Percentiles rank a stretch among this genome's conserved stretches.
Evolutionary conservation across 2,329 filamentous ascomycete species (phyloP).

Genomic region (Karstenula rhodostoma): DNA sequence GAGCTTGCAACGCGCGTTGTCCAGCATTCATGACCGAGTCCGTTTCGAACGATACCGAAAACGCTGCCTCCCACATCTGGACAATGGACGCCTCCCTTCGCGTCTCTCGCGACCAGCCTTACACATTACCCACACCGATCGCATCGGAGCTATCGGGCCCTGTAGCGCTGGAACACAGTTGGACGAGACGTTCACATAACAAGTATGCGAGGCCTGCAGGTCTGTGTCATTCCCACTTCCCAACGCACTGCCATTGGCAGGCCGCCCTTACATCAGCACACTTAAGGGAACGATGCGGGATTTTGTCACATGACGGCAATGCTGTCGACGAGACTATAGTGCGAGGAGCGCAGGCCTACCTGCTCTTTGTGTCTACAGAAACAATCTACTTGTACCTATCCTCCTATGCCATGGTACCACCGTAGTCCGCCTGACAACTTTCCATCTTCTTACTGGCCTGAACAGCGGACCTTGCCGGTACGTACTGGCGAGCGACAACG

Average conservation of each 20-base stretch:
- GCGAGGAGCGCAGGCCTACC: conserved; percentile 15
- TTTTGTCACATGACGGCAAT: background rate
- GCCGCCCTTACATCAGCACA: background rate
- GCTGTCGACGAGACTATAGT: background rate
- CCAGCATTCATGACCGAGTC: background rate
- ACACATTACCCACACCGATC: background rate
- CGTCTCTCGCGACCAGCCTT: conserved; percentile 13
- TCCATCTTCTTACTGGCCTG: background rate
- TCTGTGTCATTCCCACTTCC: background rate
- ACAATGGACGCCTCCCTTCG: conserved; percentile 7
- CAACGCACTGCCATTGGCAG: background rate
- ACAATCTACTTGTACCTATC: conserved; percentile 7
- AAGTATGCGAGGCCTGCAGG: conserved; percentile 22
- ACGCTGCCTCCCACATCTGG: conserved; percentile 13
- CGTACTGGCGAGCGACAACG: background rate
- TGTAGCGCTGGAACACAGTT: background rate
- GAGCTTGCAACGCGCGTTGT: background rate
- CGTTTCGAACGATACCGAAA: conserved; percentile 8
- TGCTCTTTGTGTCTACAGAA: conserved; percentile 14
- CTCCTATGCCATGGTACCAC: background rate
- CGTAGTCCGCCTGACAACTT: background rate
- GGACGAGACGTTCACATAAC: conserved; percentile 15
- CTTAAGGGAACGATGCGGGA: background rate
- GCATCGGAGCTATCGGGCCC: background rate
- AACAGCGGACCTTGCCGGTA: background rate